Evolutionary conservation across 176 grass and related monocot genomes (phyloP), one percentile per base, ranked within the genome.

Genomic region (Eleusine indica): DNA sequence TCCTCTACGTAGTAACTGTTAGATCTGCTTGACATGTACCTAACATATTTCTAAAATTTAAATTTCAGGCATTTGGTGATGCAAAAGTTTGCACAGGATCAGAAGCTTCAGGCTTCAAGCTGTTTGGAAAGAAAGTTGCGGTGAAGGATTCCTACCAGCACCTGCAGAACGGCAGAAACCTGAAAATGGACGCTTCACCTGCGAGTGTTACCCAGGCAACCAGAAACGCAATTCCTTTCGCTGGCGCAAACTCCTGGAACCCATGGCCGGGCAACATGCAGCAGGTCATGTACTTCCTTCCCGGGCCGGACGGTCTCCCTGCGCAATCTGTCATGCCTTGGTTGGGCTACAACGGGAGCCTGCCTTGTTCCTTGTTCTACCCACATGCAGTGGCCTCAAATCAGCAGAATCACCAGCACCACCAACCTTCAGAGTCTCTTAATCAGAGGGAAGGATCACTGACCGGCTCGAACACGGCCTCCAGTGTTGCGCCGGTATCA

Each of bases 71-170:
- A 29, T 64, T 82, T 28, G 70, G 56, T 53, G 41, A 73, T 46
- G 60, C 22, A 66, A 84, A 87, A 90, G 85, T 70, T 30, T 87
- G 73, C 40, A 22, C 40, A 41, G 83, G 80, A 79, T 79, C 91
- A 76, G 75, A 82, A 39, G 72, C 74, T 72, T 66, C 86, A 25
- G 81, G 53, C 47, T 54, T 99, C 2, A 96, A 89, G 85, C 88
- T 96, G 49, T 99, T 99, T 9, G 93, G 93, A 14, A 94, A 89
- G 83, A 90, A 79, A 54, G 87, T 98, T 29, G 17, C 39, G 14
- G 69, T 88, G 54, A 78, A 72, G 48, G 77, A 87, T 77, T 22
- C 70, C 16, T 8, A 68, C 2, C 68, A 82, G 49, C 57, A 52
- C 41, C 76, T 51, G 39, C 75, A 63, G 29, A 74, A 68, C n/a